Conservation (phyloP, 768 basidiomycete species). For the Mycena galopus region DNA sequence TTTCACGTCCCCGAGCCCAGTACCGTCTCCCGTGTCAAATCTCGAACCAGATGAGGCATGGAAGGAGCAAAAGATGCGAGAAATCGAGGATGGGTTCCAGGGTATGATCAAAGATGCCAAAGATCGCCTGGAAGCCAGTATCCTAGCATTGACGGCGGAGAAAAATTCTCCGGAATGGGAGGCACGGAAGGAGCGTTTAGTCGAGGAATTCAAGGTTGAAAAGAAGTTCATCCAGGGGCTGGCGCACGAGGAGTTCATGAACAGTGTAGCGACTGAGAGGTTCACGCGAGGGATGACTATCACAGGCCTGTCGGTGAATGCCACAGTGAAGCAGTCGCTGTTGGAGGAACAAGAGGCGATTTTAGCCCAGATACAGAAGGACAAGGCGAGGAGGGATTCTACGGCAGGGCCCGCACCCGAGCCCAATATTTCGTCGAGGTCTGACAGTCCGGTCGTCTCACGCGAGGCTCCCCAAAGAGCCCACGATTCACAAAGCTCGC, state of each 20-base stretch:
- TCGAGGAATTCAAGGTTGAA: constrained; percentile 1
- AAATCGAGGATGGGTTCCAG: constrained; percentile 63
- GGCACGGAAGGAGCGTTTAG: neutral
- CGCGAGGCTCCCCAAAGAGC: neutral
- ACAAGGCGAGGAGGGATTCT: constrained; percentile 22
- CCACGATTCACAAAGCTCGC: neutral
- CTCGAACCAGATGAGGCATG: constrained; percentile 68
- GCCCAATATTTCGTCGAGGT: neutral
- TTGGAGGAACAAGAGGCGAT: constrained; percentile 26
- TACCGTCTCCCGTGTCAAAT: constrained; percentile 39
- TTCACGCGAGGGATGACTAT: neutral
- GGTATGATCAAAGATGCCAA: constrained; percentile 72
- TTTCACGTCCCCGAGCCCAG: neutral
- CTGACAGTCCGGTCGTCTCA: neutral
- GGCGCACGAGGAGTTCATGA: constrained; percentile 11
- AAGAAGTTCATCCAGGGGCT: neutral
- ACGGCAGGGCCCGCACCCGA: neutral
- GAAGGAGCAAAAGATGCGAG: constrained; percentile 58
- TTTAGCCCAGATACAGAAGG: constrained; percentile 21
- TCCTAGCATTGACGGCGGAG: neutral
- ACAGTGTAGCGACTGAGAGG: constrained; percentile 4
- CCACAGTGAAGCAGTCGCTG: neutral
- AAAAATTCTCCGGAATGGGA: neutral
- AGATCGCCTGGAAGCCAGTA: constrained; percentile 63
- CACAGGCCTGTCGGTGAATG: neutral